Base-by-base conservation (phyloP, 179 eudicot genomes). In the Monotropa hypopitys region DNA sequence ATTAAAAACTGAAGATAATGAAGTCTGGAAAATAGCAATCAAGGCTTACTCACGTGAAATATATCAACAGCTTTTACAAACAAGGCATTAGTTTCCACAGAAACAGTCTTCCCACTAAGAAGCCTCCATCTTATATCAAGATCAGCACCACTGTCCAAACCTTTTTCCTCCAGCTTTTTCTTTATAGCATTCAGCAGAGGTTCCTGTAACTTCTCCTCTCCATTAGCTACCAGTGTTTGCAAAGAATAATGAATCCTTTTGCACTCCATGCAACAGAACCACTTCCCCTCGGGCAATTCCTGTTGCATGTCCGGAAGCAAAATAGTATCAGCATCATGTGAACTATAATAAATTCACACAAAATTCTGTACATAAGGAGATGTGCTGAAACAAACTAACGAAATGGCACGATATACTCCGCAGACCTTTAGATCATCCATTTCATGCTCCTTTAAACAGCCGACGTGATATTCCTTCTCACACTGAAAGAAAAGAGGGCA, bases 391-490 rank as follows among this genome's bases (percentile, higher is more conserved):
- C 11, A 5, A 56, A 53, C 4, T 20, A 53, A 73, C 35, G 30
- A 53, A 33, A 50, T 32, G 32, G 47, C 18, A 71, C 20, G 9
- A 40, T 0, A 45, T 33, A 35, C 53, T 32, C 51, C 54, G 42
- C 87, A 50, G 72, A 93, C 99, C 92, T 84, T 82, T 53, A 93
- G 89, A 79, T 96, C 97, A 21, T 89, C 99, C 89, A 91, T 82
- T 74, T 86, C 84, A 83, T 89, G 83, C 66, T 88, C 89, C 86
- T 89, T 91, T 76, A 95, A 84, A 81, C 99, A 95, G 79, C 96
- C 96, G 61, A 95, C 94, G 81, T 95, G 99, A 82, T 89, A 93
- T 78, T 95, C 98, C 85, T 87, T 95, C 86, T 95, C 98, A 71
- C 99, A 95, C 99, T 95, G 82, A 47, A 46, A 76, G 47, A 51